Evolutionary conservation across 2,329 filamentous ascomycete genomes (phyloP).

Genomic region (Penicillium sp.): DNA sequence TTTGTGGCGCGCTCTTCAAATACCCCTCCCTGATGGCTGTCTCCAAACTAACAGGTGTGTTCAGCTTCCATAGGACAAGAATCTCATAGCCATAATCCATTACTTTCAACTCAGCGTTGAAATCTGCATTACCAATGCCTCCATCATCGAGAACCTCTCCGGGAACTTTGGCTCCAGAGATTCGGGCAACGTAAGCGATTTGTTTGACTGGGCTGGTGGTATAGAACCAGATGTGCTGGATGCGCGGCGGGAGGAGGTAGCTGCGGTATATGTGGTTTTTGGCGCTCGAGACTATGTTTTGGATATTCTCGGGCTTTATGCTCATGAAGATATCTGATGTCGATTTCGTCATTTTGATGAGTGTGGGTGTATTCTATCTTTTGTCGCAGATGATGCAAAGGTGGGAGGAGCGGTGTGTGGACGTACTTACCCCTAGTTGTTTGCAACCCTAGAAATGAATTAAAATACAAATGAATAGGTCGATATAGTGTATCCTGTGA

Average conservation of each 20-base stretch:
- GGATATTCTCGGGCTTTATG: slow-evolving; percentile 50
- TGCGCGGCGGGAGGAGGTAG: slow-evolving; percentile 53
- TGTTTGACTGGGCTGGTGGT: slow-evolving; percentile 48
- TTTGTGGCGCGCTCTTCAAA: slow-evolving; percentile 52
- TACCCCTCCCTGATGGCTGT: slow-evolving; percentile 58
- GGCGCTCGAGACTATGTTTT: slow-evolving; percentile 9
- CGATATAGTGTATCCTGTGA: no score
- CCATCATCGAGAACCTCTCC: slow-evolving; percentile 48
- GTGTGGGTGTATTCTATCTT: not conserved
- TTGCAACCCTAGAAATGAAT: no score
- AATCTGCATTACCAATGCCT: slow-evolving; percentile 55
- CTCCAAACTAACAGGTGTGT: slow-evolving; percentile 55
- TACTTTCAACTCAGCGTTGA: slow-evolving; percentile 45
- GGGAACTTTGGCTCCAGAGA: slow-evolving; percentile 49
- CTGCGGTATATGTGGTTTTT: slow-evolving; percentile 58
- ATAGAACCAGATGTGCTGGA: slow-evolving; percentile 64
- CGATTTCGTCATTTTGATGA: not conserved
- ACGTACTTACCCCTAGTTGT: no score
- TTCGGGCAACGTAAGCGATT: slow-evolving; percentile 60
- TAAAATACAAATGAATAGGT: no score
- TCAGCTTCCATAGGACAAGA: slow-evolving; percentile 60
- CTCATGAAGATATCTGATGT: slow-evolving; percentile 49
- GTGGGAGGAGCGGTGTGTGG: no score
- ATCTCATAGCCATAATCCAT: slow-evolving; percentile 55
- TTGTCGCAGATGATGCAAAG: no score